Evolutionary conservation across 1,139 yeast species (phyloP).

Genomic region (Hyphopichia buzzinii): DNA sequence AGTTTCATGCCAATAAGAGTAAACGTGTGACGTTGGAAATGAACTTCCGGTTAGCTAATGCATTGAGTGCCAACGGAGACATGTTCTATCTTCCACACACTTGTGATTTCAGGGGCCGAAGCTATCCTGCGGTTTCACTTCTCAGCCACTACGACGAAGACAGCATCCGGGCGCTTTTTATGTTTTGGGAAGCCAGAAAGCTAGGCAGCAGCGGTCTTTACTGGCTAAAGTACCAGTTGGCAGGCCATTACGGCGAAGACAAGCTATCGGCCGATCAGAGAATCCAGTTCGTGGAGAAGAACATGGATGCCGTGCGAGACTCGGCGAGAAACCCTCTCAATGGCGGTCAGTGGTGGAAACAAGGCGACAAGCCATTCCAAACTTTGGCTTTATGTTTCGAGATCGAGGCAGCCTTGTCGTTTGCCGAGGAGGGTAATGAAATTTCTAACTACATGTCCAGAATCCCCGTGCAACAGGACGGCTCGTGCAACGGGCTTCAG

Average conservation of each 20-base stretch:
- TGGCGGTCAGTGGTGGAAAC: conserved; percentile 34
- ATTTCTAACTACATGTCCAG: conserved; percentile 27
- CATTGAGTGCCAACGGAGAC: conserved; percentile 33
- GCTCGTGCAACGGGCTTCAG: conserved; percentile 49
- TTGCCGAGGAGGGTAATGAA: conserved; percentile 12
- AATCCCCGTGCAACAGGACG: conserved; percentile 45
- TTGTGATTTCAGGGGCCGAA: conserved; percentile 44
- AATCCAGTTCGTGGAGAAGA: conserved; percentile 23
- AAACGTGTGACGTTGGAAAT: conserved; percentile 22
- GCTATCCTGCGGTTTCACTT: conserved; percentile 38
- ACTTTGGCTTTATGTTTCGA: conserved; percentile 37
- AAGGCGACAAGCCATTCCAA: conserved; percentile 44
- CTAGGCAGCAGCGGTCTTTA: conserved; percentile 34
- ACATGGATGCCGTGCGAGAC: conserved; percentile 20
- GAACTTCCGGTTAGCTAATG: conserved; percentile 22
- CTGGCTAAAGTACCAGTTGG: conserved; percentile 45
- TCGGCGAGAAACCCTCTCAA: conserved; percentile 30
- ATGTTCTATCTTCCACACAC: conserved; percentile 39
- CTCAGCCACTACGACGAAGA: conserved; percentile 41
- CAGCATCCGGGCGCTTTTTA: conserved; percentile 30
- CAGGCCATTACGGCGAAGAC: conserved; percentile 34
- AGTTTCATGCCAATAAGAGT: conserved; percentile 16
- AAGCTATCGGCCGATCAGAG: conserved; percentile 25
- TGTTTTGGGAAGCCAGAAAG: conserved; percentile 39
- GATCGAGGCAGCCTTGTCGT: conserved; percentile 19